Conservation (phyloP, 768 basidiomycete genomes). For the Mycena maculata region DNA sequence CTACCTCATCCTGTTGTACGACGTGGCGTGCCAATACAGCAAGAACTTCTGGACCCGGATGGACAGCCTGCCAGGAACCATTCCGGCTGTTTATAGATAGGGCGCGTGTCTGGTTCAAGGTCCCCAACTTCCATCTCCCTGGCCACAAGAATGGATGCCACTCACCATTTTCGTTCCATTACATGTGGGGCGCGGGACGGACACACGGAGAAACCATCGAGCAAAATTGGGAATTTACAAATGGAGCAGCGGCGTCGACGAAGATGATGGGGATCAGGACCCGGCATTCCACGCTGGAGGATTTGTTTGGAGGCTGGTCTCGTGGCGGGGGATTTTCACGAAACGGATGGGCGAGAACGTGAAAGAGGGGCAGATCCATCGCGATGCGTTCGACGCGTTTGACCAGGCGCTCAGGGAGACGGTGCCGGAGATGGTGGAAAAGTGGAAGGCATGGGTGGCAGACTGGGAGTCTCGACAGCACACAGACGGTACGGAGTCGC, state of each 20-base stretch:
- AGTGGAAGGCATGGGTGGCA: not conserved
- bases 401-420: not conserved
- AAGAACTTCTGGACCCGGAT: conserved; percentile 18
- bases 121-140: conserved; percentile 6
- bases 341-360: not conserved
- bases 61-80: not conserved
- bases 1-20: conserved; percentile 32
- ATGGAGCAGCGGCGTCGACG: not conserved
- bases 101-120: conserved; percentile 2
- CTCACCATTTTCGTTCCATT: not conserved
- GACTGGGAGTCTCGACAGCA: conserved; percentile 13
- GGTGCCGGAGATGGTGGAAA: not conserved
- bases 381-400: conserved; percentile 9
- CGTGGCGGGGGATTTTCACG: not conserved
- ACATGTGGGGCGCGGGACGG: not conserved
- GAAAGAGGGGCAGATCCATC: not conserved
- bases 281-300: not conserved
- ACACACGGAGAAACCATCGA: not conserved
- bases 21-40: conserved; percentile 27
- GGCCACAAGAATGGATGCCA: no score
- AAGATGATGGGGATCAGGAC: not conserved
- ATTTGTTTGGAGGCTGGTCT: not conserved
- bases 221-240: conserved; percentile 1
- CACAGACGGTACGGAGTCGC: not conserved
- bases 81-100: not conserved